Conservation (phyloP, 805 yeast species). For the Candida awuae region DNA sequence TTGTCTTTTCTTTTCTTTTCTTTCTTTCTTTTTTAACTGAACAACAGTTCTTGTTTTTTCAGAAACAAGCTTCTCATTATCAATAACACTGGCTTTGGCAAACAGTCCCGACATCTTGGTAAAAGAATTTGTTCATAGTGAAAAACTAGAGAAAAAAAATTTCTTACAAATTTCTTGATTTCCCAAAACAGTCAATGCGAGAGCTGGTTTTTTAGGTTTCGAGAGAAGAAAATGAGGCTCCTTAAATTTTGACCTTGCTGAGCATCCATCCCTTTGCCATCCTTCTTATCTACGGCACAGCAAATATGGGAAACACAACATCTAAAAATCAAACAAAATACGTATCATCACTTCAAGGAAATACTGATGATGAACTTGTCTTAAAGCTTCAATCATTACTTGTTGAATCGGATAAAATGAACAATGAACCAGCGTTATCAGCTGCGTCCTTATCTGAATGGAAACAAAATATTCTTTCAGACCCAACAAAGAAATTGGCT, state of each 20-base stretch:
- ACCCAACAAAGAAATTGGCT: conserved; percentile 44
- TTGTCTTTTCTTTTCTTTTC: conserved; percentile 15
- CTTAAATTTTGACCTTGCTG: conserved; percentile 13
- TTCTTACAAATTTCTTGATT: conserved; percentile 11
- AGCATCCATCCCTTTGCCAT: conserved; percentile 2
- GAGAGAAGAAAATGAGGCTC: conserved; percentile 2
- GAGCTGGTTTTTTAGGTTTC: no score
- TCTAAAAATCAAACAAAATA: conserved; percentile 2
- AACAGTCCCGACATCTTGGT: conserved; percentile 25
- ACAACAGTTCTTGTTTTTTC: conserved; percentile 19
- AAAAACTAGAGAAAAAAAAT: conserved; percentile 12
- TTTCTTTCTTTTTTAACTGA: conserved; percentile 8
- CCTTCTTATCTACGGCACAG: conserved; percentile 3
- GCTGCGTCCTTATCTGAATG: conserved; percentile 32
- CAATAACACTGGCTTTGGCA: conserved; percentile 38
- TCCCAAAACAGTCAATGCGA: no score
- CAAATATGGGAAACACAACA: background rate
- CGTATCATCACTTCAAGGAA: conserved; percentile 3
- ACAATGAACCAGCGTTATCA: conserved; percentile 25
- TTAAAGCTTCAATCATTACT: conserved; percentile 24
- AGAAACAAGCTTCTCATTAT: conserved; percentile 26
- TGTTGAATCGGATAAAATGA: background rate
- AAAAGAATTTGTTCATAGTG: background rate
- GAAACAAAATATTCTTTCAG: conserved; percentile 38
- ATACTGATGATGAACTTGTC: conserved; percentile 27